A percentile compares a stretch with the other conserved stretches of the same genome.
These are phyloP conservation scores for Alternaria alternata DNA, from an alignment of 2,329 filamentous ascomycete species.

Conservation along the genomic window DNA sequence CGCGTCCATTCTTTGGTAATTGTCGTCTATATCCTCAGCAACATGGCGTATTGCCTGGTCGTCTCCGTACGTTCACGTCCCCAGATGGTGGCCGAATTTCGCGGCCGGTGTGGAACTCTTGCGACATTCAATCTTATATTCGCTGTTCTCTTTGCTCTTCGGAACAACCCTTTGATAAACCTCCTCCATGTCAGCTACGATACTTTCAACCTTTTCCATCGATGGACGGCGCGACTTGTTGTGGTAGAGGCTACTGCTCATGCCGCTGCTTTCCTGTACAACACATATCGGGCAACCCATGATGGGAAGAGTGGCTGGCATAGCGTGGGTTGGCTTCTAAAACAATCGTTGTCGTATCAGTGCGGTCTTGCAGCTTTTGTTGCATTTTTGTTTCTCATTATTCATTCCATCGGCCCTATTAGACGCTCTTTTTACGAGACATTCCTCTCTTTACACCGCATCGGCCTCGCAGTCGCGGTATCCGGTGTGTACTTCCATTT, in stretches of 20 bases:
- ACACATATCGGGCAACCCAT: slow-evolving; percentile 49
- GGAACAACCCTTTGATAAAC: slow-evolving; percentile 77
- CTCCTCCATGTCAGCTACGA: slow-evolving; percentile 76
- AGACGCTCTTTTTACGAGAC: slow-evolving; percentile 81
- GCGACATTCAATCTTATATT: slow-evolving; percentile 78
- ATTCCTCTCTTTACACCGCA: slow-evolving; percentile 75
- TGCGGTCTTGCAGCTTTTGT: slow-evolving; percentile 67
- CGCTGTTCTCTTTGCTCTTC: slow-evolving; percentile 72
- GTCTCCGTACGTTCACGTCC: slow-evolving; percentile 72
- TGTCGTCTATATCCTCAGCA: slow-evolving; percentile 51
- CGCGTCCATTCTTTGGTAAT: slow-evolving; percentile 53
- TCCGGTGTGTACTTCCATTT: slow-evolving; percentile 71
- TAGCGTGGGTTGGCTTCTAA: slow-evolving; percentile 39
- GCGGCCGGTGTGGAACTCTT: slow-evolving; percentile 74
- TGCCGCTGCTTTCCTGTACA: slow-evolving; percentile 64
- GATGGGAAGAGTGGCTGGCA: slow-evolving; percentile 55
- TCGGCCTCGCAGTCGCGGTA: slow-evolving; percentile 65
- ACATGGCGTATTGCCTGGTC: slow-evolving; percentile 51
- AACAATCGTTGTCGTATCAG: slow-evolving; percentile 58
- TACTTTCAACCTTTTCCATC: slow-evolving; percentile 78
- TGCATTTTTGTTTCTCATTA: slow-evolving; percentile 65
- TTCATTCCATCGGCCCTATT: slow-evolving; percentile 72
- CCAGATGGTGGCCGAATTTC: slow-evolving; percentile 66
- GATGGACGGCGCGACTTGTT: slow-evolving; percentile 78
- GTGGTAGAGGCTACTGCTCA: slow-evolving; percentile 72